phyloP scores from a whole-genome alignment of 495 filamentous ascomycete species.

The Apodospora peruviana region DNA sequence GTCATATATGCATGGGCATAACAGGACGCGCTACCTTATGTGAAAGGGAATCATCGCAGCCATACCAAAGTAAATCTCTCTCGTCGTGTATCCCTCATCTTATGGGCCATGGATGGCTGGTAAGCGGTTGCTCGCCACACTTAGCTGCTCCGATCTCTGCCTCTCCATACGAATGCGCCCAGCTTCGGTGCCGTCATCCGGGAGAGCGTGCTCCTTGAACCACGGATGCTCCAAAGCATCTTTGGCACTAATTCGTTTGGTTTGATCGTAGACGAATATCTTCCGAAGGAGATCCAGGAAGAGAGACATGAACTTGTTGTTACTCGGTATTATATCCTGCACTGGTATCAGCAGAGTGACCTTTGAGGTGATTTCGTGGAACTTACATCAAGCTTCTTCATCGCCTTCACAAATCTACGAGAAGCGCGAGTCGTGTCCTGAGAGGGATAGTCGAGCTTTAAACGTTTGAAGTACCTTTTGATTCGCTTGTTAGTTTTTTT shows the following conservation, averaged over 20 bases:
- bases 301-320: conserved; percentile 68
- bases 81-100: conserved; percentile 1
- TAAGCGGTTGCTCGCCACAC: conserved; percentile 4
- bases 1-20: conserved; percentile 3
- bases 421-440: conserved; percentile 82
- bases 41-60: conserved; percentile 8
- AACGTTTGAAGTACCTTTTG: conserved; percentile 75
- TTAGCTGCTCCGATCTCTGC: conserved; percentile 21
- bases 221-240: conserved; percentile 86
- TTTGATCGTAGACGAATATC: conserved; percentile 95
- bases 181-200: conserved; percentile 94
- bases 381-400: conserved; percentile 83
- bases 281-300: conserved; percentile 84
- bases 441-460: conserved; percentile 83
- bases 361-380: not conserved
- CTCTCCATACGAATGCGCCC: conserved; percentile 61
- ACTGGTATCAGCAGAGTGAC: conserved; percentile 22
- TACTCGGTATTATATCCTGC: conserved; percentile 85
- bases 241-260: conserved; percentile 83
- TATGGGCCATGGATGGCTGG: conserved; percentile 8
- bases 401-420: conserved; percentile 86
- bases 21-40: conserved; percentile 4
- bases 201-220: conserved; percentile 75
- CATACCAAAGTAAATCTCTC: not conserved
- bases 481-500: not conserved